Base-by-base conservation (phyloP, 805 yeast genomes). In the Myxozyma vanderwaltii region DNA sequence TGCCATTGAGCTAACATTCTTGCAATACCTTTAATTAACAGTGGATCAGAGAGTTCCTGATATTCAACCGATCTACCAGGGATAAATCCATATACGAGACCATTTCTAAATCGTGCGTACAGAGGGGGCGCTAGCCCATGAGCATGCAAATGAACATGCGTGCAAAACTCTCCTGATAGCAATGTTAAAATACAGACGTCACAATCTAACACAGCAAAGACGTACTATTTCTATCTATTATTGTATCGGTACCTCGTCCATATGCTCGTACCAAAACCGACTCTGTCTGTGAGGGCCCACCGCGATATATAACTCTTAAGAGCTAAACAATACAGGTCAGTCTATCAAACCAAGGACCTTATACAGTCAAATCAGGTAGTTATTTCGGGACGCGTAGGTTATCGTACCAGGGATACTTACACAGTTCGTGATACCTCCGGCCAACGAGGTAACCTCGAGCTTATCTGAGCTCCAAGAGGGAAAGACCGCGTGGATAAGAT, bases 1-100 rank as follows among this genome's bases (percentile, higher is more conserved):
- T 87, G 94, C 89, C 91, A 85, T 63, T 84, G 82, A 1, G 90
- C 91, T 48, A 88, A 76, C 61, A 82, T 81, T 46, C 81, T 81
- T 0, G 91, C 87, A 23, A 88, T 83, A 23, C 81, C 77, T 0
- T 82, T 83, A 71, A 77, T 85, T 13, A 86, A 62, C 13, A 68
- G 63, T 3, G 76, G 76, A 46, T 77, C 66, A 31, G 80, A 74
- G 57, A 87, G 74, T 65, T 87, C 89, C 13, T 75, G 72, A 6
- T 84, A 81, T 4, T 79, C 75, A 36, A 86, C 74, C 0, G 91
- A 80, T 29, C 85, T 70, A 8, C 94, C 94, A 0, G 82, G 80
- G 8, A 86, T 75, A 67, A 76, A 87, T 4, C 89, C 91, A 68
- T 87, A 87, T 12, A 87, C 81, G 44, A 87, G 76, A 0, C 94